Evolutionary conservation across 805 yeast genomes (phyloP).

Genomic region (Yarrowia deformans): DNA sequence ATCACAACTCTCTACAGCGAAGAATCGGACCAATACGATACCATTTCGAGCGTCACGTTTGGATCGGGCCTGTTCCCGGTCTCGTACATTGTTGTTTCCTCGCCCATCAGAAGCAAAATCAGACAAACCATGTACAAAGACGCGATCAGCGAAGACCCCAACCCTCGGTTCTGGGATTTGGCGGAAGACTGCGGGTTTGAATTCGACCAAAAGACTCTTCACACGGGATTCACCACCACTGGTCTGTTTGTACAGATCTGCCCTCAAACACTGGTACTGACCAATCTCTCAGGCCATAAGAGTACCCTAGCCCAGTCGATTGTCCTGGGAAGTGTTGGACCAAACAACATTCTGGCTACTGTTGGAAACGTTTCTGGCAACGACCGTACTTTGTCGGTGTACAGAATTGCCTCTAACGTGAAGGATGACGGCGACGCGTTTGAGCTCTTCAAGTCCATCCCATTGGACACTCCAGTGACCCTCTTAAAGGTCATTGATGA

Average conservation of each 20-base stretch:
- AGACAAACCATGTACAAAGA: conserved; percentile 35
- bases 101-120: conserved; percentile 30
- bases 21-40: conserved; percentile 17
- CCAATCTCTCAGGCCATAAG: neutral
- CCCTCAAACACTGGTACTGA: neutral
- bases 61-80: conserved; percentile 12
- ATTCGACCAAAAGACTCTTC: conserved; percentile 11
- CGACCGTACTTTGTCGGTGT: neutral
- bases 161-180: conserved; percentile 35
- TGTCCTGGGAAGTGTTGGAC: conserved; percentile 4
- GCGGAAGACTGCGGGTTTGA: conserved; percentile 30
- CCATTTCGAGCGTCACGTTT: conserved; percentile 20
- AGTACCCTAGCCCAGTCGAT: neutral
- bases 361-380: neutral
- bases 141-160: conserved; percentile 23
- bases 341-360: conserved; percentile 6
- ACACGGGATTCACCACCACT: conserved; percentile 6
- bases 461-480: conserved; percentile 21
- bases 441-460: conserved; percentile 3
- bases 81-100: conserved; percentile 18
- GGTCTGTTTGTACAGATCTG: conserved; percentile 18
- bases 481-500: conserved; percentile 5
- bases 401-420: neutral
- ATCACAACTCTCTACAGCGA: conserved; percentile 11
- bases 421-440: neutral